Evolutionary conservation across 768 basidiomycete genomes (phyloP), one percentile per base, ranked within the genome.

Genomic region (Xerocomus potaroensis): DNA sequence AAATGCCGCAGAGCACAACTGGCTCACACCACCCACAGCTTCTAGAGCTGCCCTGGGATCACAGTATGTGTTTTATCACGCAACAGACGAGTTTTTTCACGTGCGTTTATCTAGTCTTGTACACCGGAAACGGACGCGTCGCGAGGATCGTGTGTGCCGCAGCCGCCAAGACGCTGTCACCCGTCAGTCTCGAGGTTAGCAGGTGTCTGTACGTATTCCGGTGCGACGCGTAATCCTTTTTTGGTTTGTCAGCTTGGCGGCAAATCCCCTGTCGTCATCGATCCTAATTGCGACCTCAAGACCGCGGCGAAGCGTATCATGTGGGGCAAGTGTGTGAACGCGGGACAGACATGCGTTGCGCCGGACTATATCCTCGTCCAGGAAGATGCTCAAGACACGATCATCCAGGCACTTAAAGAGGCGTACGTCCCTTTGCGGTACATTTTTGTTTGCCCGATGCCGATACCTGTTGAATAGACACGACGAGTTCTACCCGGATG

Each of bases 311-410:
- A 74, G 34, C 75, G 90, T n/a, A 72, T 93, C 35, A 62, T 91
- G 29, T 91, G 87, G 87, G 88, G 88, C n/a, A 89, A 89, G 56
- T 66, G 70, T 38, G 64, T 69, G n/a, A 93, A 93, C 54, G 80
- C 78, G 0, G 91, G 91, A 3, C 78, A 91, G 69, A 81, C 81
- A 1, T 92, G 90, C 47, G 71, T 83, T 4, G 80, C 85, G 5
- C 78, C 78, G 1, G 78, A 80, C 52, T 79, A 79, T 50, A 54
- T 74, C 18, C 68, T 80, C n/a, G 67, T 80, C 8, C 71, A 69
- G 5, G 62, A 65, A 29, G 60, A 60, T 7, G 61, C 65, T n/a
- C 66, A 76, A 46, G 73, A 73, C 22, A 56, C 49, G 24, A 49
- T 76, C 19, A 47, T 73, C 16, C 62, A 61, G 14, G 78, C 70